These are phyloP conservation scores for Pseudogymnoascus sp. DNA, from an alignment of 2,329 filamentous ascomycete genomes.

Conservation along the genomic window DNA sequence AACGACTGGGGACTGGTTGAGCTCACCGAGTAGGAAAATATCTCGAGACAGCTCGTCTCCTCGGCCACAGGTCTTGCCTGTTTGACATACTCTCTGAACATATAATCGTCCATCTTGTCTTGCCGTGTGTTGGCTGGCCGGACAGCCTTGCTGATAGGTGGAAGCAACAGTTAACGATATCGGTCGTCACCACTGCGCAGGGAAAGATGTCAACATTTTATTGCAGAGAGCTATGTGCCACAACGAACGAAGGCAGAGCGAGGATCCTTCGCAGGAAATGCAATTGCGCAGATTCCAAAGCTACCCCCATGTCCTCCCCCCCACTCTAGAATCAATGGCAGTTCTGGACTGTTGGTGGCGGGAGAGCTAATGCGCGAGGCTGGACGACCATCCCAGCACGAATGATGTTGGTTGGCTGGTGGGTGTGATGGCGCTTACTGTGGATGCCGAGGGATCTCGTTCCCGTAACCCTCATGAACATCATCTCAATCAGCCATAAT, in stretches of 20 bases:
- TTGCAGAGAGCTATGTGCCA: background rate
- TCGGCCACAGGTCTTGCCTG: constrained; percentile 23
- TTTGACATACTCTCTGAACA: constrained; percentile 27
- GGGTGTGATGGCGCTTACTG: constrained; percentile 1
- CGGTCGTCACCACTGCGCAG: background rate
- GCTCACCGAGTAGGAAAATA: constrained; percentile 27
- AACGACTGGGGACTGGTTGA: background rate
- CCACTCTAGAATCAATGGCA: background rate
- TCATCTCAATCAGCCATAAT: background rate
- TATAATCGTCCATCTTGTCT: constrained; percentile 29
- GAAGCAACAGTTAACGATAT: background rate
- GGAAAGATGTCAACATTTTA: background rate
- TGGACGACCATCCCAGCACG: background rate
- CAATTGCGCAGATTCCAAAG: constrained; percentile 6
- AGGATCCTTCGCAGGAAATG: background rate
- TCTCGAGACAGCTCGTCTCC: constrained; percentile 27
- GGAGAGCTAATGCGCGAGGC: constrained; percentile 5
- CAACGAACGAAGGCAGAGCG: background rate
- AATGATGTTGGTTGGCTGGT: constrained; percentile 1
- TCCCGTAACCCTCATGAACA: constrained; percentile 5
- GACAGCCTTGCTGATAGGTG: background rate
- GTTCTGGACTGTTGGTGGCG: background rate
- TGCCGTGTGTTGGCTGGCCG: background rate
- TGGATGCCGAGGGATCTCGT: constrained; percentile 4
- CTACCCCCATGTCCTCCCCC: background rate